A percentile compares a stretch with the other conserved stretches of the same genome.
Conservation (phyloP, 2,329 filamentous ascomycete species). For the Fusarium chlamydosporum region DNA sequence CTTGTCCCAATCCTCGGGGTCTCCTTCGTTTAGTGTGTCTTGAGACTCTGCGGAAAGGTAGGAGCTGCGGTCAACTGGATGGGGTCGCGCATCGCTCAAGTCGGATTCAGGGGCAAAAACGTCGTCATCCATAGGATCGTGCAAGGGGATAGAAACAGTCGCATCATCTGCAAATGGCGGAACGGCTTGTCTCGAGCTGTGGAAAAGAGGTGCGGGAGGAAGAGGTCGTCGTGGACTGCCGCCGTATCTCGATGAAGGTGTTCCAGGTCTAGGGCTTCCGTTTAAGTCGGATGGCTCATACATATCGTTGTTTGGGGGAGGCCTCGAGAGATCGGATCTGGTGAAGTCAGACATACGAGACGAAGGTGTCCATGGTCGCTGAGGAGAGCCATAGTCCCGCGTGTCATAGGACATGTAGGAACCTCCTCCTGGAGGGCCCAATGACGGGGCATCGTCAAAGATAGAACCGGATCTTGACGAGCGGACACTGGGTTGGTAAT, state of each 20-base stretch:
- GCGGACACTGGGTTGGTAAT: constrained; percentile 68
- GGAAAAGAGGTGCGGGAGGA: constrained; percentile 89
- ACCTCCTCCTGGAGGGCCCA: constrained; percentile 75
- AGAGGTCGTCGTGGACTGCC: constrained; percentile 89
- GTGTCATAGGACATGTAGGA: constrained; percentile 72
- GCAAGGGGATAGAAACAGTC: constrained; percentile 79
- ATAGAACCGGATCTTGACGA: constrained; percentile 66
- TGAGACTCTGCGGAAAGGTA: constrained; percentile 67
- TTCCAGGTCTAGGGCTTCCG: constrained; percentile 89
- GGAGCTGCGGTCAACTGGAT: constrained; percentile 67
- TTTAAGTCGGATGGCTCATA: constrained; percentile 93
- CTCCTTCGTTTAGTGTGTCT: constrained; percentile 66
- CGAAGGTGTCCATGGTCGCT: constrained; percentile 71
- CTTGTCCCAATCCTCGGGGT: constrained; percentile 64
- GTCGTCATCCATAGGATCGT: constrained; percentile 73
- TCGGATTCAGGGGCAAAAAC: constrained; percentile 77
- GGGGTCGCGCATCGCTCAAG: constrained; percentile 66
- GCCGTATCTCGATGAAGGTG: constrained; percentile 89
- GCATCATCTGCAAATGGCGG: constrained; percentile 74
- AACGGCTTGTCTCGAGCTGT: constrained; percentile 65
- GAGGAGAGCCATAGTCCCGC: constrained; percentile 61
- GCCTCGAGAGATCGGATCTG: constrained; percentile 63
- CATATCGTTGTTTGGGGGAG: constrained; percentile 76
- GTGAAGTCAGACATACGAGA: constrained; percentile 66
- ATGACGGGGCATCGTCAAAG: constrained; percentile 69